phyloP scores from a whole-genome alignment of 1,284 basidiomycete genomes.

The Tilletia walkeri region DNA sequence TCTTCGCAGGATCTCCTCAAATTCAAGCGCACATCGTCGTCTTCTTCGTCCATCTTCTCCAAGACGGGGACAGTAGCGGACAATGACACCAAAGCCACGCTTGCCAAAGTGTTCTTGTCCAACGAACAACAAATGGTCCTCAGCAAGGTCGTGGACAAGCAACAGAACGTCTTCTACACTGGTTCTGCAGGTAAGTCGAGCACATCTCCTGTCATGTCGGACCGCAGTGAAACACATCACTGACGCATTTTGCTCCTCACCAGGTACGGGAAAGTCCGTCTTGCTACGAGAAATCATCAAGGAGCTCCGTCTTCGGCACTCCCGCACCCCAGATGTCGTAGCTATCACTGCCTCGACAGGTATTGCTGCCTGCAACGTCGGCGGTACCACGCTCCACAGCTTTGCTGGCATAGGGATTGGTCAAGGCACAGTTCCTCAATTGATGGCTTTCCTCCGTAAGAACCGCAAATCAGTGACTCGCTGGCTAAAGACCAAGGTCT shows the following conservation, averaged over 20 bases:
- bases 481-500: conserved; percentile 73
- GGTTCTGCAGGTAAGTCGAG: conserved; percentile 66
- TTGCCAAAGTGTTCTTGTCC: conserved; percentile 33
- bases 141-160: conserved; percentile 44
- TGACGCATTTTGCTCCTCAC: neutral
- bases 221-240: neutral
- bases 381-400: conserved; percentile 87
- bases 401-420: conserved; percentile 87
- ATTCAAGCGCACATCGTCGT: neutral
- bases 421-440: conserved; percentile 65
- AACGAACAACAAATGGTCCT: conserved; percentile 49
- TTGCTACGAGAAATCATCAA: conserved; percentile 84
- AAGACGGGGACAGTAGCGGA: neutral
- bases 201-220: neutral
- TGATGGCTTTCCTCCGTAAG: conserved; percentile 68
- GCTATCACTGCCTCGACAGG: conserved; percentile 86
- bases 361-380: conserved; percentile 88
- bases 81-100: neutral
- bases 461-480: conserved; percentile 68
- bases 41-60: conserved; percentile 1
- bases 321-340: conserved; percentile 63
- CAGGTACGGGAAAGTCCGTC: conserved; percentile 92
- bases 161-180: conserved; percentile 86
- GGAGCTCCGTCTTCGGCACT: conserved; percentile 62
- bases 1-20: conserved; percentile 8